Base-by-base conservation (phyloP, 2,329 filamentous ascomycete species). In the Paecilomyces sp. region DNA sequence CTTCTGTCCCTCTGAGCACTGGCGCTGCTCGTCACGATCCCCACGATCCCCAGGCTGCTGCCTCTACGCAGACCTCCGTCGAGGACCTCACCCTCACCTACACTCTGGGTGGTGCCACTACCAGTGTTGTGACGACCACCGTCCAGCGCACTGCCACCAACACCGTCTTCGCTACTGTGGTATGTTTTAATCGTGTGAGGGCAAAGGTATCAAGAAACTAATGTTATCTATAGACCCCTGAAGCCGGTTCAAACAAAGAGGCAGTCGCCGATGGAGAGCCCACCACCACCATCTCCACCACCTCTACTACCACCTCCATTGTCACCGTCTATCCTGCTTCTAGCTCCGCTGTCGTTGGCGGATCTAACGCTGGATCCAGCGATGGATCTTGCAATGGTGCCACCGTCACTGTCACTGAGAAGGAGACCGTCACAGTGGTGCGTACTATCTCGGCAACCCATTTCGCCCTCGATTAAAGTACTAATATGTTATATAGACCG, bases 101-200 rank as follows among this genome's bases (percentile, higher is more conserved):
- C 69, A 77, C 75, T n/a, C 57, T 74, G 33, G 72, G 72, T 53
- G 74, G 74, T 50, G 66, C 67, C 24, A 70, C 71, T 4, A 71
- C 69, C 54, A 69, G 66, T 30, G 69, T 76, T 33, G 66, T 77
- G 18, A 77, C 74, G 28, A 76, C 69, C 53, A 76, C 74, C 13
- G 67, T 76, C 57, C 69, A 70, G 65, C 66, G 63, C 58, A 76
- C 74, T 53, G 63, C 64, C 33, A 74, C 71, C 52, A 56, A 65
- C 15, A 55, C 65, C 30, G 57, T 68, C 59, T 71, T 69, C 25
- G 64, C 69, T 58, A 68, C 62, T 58, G 66, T 64, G 30, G 69
- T 72, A 67, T 61, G 68, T 65, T 24, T 25, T 41, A 25, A 18
- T 57, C 18, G 6, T 8, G 6, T 9, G 31, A 6, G 18, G n/a